phyloP scores from a whole-genome alignment of 306 rosid species.

The Prunus campanulata region DNA sequence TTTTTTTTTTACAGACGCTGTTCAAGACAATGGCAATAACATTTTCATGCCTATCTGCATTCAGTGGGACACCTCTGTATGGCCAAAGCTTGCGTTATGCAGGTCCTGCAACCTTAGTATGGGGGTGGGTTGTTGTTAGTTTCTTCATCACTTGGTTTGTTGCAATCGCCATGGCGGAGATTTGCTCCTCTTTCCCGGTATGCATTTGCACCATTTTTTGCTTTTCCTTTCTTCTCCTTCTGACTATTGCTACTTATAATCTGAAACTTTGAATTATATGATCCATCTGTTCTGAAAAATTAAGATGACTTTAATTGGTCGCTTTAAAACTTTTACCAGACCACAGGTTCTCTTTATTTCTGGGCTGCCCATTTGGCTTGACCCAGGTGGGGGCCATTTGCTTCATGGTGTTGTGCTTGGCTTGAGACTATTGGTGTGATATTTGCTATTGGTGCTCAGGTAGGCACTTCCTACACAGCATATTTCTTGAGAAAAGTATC shows the following conservation, averaged over 20 bases:
- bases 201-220: neutral
- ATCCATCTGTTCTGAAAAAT: neutral
- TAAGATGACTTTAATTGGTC: no score
- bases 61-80: conserved; percentile 28
- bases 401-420: conserved; percentile 33
- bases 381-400: conserved; percentile 27
- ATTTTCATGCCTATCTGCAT: conserved; percentile 28
- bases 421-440: conserved; percentile 18
- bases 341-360: conserved; percentile 27
- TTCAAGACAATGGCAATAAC: conserved; percentile 33
- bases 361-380: conserved; percentile 31
- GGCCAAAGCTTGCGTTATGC: conserved; percentile 31
- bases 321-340: conserved; percentile 2
- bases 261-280: no score
- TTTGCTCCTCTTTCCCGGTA: conserved; percentile 4
- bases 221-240: neutral
- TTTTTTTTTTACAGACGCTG: conserved; percentile 3
- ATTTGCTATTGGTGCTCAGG: conserved; percentile 22
- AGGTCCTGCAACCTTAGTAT: conserved; percentile 34
- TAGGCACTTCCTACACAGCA: neutral
- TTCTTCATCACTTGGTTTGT: conserved; percentile 34
- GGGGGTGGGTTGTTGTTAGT: conserved; percentile 18
- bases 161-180: conserved; percentile 37
- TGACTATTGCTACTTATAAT: no score
- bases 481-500: no score